Evolutionary conservation across 2,329 filamentous ascomycete genomes (phyloP).

Genomic region (Trichoderma atrobrunneum): DNA sequence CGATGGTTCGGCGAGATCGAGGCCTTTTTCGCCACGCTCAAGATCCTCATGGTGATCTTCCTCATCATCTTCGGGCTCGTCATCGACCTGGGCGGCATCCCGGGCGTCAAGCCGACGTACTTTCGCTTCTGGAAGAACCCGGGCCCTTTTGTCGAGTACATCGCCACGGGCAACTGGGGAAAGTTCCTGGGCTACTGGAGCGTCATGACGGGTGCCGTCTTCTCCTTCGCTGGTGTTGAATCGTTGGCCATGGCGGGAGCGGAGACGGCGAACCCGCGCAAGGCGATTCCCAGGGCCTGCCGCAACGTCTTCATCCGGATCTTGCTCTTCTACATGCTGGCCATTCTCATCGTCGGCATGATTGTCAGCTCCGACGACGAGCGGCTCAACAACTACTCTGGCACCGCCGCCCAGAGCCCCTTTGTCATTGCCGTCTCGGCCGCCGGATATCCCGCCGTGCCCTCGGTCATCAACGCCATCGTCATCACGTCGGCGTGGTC

Average conservation of each 20-base stretch:
- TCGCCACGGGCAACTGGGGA: conserved; percentile 57
- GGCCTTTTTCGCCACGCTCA: conserved; percentile 50
- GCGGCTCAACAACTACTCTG: conserved; percentile 47
- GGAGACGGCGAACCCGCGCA: conserved; percentile 54
- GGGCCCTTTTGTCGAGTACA: conserved; percentile 64
- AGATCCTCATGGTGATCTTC: conserved; percentile 60
- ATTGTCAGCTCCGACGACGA: conserved; percentile 60
- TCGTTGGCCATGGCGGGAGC: conserved; percentile 61
- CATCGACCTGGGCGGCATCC: conserved; percentile 61
- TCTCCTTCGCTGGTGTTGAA: conserved; percentile 66
- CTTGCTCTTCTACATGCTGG: conserved; percentile 60
- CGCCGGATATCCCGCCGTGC: conserved; percentile 65
- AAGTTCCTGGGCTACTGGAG: conserved; percentile 66
- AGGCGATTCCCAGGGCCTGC: conserved; percentile 54
- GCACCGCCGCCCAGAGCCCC: conserved; percentile 51
- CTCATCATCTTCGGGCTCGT: conserved; percentile 61
- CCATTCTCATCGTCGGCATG: conserved; percentile 68
- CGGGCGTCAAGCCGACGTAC: conserved; percentile 57
- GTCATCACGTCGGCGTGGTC: conserved; percentile 68
- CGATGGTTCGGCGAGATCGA: conserved; percentile 60
- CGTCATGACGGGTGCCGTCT: conserved; percentile 61
- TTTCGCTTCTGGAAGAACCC: conserved; percentile 70
- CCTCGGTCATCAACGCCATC: conserved; percentile 72
- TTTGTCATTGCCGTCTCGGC: conserved; percentile 70
- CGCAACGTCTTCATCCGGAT: conserved; percentile 58